phyloP scores from a whole-genome alignment of 1,139 yeast species.

The Candida neerlandica region DNA sequence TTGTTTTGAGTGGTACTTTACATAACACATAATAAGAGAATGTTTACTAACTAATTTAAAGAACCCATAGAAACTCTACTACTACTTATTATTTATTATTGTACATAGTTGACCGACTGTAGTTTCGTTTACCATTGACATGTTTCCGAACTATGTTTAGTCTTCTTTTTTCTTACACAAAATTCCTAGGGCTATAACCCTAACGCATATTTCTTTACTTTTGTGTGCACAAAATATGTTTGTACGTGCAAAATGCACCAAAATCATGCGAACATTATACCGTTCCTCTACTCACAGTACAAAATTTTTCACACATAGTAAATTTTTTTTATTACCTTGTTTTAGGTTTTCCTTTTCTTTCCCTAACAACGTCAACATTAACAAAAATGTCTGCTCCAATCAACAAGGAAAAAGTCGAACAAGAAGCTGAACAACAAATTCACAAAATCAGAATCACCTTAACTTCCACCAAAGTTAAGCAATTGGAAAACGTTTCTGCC shows the following conservation, averaged over 20 bases:
- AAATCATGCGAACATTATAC: background rate
- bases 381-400: constrained; percentile 70
- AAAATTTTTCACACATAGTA: background rate
- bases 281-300: background rate
- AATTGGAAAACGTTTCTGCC: constrained; percentile 89
- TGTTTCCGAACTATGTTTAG: no score
- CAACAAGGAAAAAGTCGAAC: constrained; percentile 74
- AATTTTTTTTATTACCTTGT: background rate
- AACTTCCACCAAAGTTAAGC: constrained; percentile 98
- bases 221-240: background rate
- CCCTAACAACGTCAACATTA: constrained; percentile 48
- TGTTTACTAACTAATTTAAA: no score
- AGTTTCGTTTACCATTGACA: no score
- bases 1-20: no score
- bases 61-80: no score
- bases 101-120: no score
- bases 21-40: background rate
- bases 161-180: no score
- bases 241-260: background rate
- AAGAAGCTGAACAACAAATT: constrained; percentile 79
- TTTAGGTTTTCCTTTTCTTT: constrained; percentile 11
- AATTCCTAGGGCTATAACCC: constrained; percentile 10
- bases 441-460: constrained; percentile 99
- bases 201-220: background rate
- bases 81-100: no score